Conservation (phyloP, 345 rosid genomes). For the Hypericum androsaemum region DNA sequence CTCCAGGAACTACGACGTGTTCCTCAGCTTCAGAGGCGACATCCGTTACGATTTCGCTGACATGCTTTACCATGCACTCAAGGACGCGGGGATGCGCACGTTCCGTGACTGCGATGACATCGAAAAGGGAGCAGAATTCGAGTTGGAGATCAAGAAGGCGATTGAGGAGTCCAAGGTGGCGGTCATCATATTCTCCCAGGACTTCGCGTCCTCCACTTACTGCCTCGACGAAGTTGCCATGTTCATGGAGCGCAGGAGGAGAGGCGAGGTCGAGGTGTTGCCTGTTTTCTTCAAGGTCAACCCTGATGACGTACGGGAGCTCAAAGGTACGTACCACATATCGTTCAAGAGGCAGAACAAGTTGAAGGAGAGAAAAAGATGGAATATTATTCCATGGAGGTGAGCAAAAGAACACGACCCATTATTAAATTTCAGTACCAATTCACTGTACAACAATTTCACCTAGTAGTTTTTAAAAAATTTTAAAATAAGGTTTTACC, state of each 20-base stretch:
- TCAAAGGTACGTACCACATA: not conserved
- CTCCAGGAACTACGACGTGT: not conserved
- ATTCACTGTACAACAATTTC: too few species aligned
- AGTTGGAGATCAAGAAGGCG: not conserved
- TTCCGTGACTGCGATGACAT: not conserved
- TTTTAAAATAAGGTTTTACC: too few species aligned
- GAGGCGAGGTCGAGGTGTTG: not conserved
- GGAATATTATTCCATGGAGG: too few species aligned
- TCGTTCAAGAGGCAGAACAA: not conserved
- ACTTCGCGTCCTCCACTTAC: not conserved
- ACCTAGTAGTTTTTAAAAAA: too few species aligned
- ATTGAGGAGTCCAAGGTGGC: slow-evolving; percentile 6
- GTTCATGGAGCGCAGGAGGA: not conserved
- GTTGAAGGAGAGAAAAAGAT: not conserved
- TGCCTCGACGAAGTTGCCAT: slow-evolving; percentile 1
- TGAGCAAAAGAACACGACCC: too few species aligned
- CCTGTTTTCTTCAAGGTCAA: slow-evolving; percentile 4
- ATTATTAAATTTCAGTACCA: too few species aligned
- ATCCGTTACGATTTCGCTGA: not conserved
- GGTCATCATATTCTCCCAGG: not conserved
- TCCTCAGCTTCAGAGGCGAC: slow-evolving; percentile 3
- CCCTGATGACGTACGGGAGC: not conserved
- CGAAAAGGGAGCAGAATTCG: not conserved
- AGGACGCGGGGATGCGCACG: not conserved
- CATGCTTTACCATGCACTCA: not conserved